A percentile compares a stretch with the other conserved stretches of the same genome.
These are phyloP conservation scores for Ceratocystis huliohia DNA, from an alignment of 2,329 filamentous ascomycete genomes.

Conservation along the genomic window DNA sequence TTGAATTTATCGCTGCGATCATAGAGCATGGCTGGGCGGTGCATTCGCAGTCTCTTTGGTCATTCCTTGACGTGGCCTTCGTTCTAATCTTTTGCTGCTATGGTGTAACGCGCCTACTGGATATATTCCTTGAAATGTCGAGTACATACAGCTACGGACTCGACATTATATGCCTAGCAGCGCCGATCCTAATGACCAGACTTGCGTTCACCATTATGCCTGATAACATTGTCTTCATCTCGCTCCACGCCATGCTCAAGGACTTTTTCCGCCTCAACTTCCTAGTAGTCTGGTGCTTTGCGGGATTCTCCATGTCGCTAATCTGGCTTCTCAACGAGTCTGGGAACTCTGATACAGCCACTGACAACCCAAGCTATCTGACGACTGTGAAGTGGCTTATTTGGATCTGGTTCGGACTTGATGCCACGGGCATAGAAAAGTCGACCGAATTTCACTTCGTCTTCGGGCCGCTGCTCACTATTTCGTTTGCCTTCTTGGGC, in stretches of 20 bases:
- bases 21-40: conserved; percentile 55
- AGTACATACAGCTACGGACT: conserved; percentile 40
- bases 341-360: conserved; percentile 22
- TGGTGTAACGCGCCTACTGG: conserved; percentile 46
- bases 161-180: conserved; percentile 52
- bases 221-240: conserved; percentile 64
- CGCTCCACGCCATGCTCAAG: conserved; percentile 59
- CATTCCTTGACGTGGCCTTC: conserved; percentile 61
- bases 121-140: conserved; percentile 35
- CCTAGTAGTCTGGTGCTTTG: conserved; percentile 56
- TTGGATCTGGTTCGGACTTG: conserved; percentile 68
- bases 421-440: conserved; percentile 44
- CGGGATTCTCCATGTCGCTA: conserved; percentile 56
- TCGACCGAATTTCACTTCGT: conserved; percentile 50
- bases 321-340: conserved; percentile 43
- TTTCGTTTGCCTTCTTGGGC: conserved; percentile 59
- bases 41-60: conserved; percentile 63
- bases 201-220: conserved; percentile 62
- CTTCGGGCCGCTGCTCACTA: conserved; percentile 55
- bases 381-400: conserved; percentile 66
- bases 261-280: conserved; percentile 57
- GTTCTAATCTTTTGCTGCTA: conserved; percentile 50
- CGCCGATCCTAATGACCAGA: conserved; percentile 56
- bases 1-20: conserved; percentile 53
- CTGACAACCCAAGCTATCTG: conserved; percentile 30